Percentiles rank a stretch among this genome's conserved stretches.
Conservation (phyloP, 495 filamentous ascomycete genomes). For the Neurospora sp. region DNA sequence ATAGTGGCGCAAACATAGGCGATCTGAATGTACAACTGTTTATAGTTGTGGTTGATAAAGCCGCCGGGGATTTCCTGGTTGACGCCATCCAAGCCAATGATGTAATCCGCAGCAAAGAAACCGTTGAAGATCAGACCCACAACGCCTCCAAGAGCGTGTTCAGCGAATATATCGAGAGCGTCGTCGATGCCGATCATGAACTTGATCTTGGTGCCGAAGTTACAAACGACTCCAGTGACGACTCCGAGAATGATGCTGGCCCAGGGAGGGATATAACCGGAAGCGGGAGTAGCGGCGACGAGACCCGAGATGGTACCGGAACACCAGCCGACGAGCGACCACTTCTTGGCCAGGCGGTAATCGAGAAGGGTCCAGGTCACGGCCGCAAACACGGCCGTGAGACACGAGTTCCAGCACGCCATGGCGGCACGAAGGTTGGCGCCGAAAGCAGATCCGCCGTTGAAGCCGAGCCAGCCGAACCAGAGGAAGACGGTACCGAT, state of each 20-base stretch:
- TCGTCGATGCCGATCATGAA: slow-evolving; percentile 94
- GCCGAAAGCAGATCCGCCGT: slow-evolving; percentile 94
- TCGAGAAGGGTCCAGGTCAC: slow-evolving; percentile 89
- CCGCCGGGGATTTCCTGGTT: slow-evolving; percentile 71
- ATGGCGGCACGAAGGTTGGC: slow-evolving; percentile 90
- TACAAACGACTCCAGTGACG: slow-evolving; percentile 75
- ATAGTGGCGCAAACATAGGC: slow-evolving; percentile 73
- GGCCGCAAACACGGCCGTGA: slow-evolving; percentile 80
- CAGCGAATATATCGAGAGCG: slow-evolving; percentile 94
- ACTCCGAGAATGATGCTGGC: slow-evolving; percentile 78
- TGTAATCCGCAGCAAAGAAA: slow-evolving; percentile 76
- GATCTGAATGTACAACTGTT: slow-evolving; percentile 84
- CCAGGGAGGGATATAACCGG: slow-evolving; percentile 83
- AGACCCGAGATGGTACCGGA: slow-evolving; percentile 86
- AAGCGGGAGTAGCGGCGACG: slow-evolving; percentile 84
- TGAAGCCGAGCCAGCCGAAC: slow-evolving; percentile 99
- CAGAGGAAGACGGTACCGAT: slow-evolving; percentile 92
- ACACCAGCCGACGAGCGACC: slow-evolving; percentile 99
- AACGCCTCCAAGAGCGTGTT: slow-evolving; percentile 92
- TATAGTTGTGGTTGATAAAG: slow-evolving; percentile 80
- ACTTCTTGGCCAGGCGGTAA: slow-evolving; percentile 90
- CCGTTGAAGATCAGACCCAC: slow-evolving; percentile 89
- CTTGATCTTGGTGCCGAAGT: slow-evolving; percentile 95
- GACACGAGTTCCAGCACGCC: slow-evolving; percentile 95
- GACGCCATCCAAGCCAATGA: slow-evolving; percentile 89